Evolutionary conservation across 1,139 yeast species (phyloP).

Genomic region (Keqinozyma sinolaborantium): DNA sequence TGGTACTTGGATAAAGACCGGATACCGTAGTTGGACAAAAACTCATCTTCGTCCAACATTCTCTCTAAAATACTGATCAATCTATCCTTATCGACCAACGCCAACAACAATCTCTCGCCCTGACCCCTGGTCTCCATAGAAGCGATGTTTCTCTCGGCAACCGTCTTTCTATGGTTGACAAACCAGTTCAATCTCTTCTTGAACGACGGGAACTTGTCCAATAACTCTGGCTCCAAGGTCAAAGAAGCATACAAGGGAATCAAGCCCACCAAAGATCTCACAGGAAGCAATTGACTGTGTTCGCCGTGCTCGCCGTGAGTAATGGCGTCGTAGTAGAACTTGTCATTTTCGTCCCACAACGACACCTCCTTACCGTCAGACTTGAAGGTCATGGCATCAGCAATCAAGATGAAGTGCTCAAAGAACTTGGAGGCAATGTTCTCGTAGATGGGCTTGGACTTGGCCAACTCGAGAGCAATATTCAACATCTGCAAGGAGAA

Average conservation of each 20-base stretch:
- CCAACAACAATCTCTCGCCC: slow-evolving; percentile 78
- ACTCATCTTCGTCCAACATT: slow-evolving; percentile 87
- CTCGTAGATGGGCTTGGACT: slow-evolving; percentile 83
- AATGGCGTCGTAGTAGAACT: slow-evolving; percentile 90
- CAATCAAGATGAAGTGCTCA: slow-evolving; percentile 88
- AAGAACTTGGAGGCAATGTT: slow-evolving; percentile 94
- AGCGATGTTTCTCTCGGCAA: slow-evolving; percentile 88
- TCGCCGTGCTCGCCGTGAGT: slow-evolving; percentile 72
- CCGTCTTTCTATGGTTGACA: slow-evolving; percentile 62
- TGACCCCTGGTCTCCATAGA: slow-evolving; percentile 83
- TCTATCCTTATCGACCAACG: slow-evolving; percentile 82
- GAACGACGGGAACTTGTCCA: slow-evolving; percentile 79
- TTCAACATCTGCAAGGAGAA: slow-evolving; percentile 89
- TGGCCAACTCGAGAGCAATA: slow-evolving; percentile 85
- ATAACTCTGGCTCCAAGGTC: slow-evolving; percentile 83
- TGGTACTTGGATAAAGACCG: slow-evolving; percentile 88
- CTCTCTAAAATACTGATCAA: slow-evolving; percentile 71
- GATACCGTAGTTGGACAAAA: slow-evolving; percentile 82
- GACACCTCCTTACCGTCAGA: slow-evolving; percentile 60
- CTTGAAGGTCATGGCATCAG: slow-evolving; percentile 89
- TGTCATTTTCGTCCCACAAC: slow-evolving; percentile 87
- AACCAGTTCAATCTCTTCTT: slow-evolving; percentile 88
- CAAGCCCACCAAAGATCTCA: slow-evolving; percentile 86
- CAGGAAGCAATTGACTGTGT: slow-evolving; percentile 71
- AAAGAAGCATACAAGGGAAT: slow-evolving; percentile 91